Base-by-base conservation (phyloP, 306 rosid species). In the Dryas drummondii region DNA sequence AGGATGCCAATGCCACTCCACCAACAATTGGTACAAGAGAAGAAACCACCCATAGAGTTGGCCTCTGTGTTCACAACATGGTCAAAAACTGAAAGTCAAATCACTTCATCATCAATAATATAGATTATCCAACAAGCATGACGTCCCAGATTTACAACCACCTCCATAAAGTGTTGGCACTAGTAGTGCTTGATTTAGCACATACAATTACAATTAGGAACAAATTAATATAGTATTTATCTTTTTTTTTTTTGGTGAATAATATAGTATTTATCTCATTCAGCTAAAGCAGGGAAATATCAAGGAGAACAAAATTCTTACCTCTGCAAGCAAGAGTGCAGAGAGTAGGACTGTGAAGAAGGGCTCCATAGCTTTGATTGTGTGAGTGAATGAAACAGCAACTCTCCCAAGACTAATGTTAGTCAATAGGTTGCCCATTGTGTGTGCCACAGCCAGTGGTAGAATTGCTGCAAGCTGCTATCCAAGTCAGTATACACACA, bases 11-110 rank as follows among this genome's bases (percentile, higher is more conserved):
- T 78, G 83, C 93, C 84, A 91, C 98, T 78, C 97, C 98, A 44
- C 97, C 96, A n/a, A 88, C 91, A 79, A 94, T 87, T 45, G 96
- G 97, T n/a, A 91, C 16, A 53, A 94, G 93, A 65, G 98, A 91
- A 58, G 92, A 78, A 91, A 91, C 88, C 72, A 88, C 91, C 97
- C 94, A 86, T 4, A 88, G 59, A 82, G 77, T 81, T 6, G 97
- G 97, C 82, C 42, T 72, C 97, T 94, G 87, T 66, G 68, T 67
- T 82, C 73, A 89, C 78, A 66, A 37, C 63, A 79, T 79, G 69
- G 71, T 75, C 2, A 80, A 86, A 85, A 57, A 10, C 5, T 81
- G 61, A 75, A 61, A 42, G 70, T 87, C 72, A 84, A 81, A 78
- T 74, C 8, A 70, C 66, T 57, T 45, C 60, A 70, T 65, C 60